phyloP scores from a whole-genome alignment of 1,284 basidiomycete species.

The Neolentinus lepideus region DNA sequence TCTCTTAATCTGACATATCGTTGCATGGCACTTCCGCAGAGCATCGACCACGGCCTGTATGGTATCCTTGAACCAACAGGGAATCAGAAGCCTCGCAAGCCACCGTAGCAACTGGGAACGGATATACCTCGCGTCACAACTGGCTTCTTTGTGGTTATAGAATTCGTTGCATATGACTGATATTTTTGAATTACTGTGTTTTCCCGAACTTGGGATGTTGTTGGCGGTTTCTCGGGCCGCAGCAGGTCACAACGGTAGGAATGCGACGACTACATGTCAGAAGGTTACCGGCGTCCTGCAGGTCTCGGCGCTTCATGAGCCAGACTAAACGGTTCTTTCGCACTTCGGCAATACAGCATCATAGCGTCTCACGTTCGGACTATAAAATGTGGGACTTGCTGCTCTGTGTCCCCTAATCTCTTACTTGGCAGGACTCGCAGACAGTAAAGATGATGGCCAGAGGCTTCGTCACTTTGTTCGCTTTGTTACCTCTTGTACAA shows the following conservation, averaged over 20 bases:
- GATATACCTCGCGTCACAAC: not conserved
- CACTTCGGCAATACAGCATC: too few relatives aligned
- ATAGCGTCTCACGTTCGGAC: not conserved
- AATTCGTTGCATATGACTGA: not conserved
- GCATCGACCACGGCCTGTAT: not conserved
- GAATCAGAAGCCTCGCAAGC: not conserved
- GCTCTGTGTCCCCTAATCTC: not conserved
- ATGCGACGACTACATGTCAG: not conserved
- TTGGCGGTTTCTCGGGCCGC: not conserved
- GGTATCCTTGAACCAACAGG: not conserved
- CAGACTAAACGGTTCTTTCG: too few relatives aligned
- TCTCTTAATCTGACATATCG: not conserved
- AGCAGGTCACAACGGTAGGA: not conserved
- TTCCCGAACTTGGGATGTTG: not conserved
- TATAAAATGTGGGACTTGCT: not conserved
- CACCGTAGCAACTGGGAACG: not conserved
- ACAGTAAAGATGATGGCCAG: not conserved
- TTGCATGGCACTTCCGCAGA: not conserved
- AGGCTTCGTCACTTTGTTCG: not conserved
- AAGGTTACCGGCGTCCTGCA: not conserved
- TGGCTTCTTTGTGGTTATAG: not conserved
- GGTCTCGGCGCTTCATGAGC: too few relatives aligned
- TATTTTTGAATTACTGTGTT: not conserved
- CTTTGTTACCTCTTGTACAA: not conserved
- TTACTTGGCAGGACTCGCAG: not conserved